Percentiles rank a stretch among this genome's conserved stretches.
phyloP scores from a whole-genome alignment of 1,139 yeast species.

The Yamadazyma oceani region DNA sequence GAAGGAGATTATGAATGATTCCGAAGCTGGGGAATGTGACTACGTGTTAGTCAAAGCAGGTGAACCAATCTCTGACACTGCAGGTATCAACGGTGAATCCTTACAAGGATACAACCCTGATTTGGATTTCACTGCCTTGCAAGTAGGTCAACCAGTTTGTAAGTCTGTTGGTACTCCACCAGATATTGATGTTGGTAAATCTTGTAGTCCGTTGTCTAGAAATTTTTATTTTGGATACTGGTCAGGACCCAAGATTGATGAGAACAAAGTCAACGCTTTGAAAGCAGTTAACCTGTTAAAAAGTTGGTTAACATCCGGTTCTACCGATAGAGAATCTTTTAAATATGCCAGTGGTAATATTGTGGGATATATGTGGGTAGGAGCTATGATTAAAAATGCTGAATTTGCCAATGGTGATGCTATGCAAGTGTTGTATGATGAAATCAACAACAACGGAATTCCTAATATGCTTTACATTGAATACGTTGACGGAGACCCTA shows the following conservation, averaged over 20 bases:
- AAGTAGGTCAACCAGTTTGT: constrained; percentile 2
- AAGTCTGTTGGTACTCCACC: constrained; percentile 1
- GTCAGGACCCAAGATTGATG: constrained; percentile 13
- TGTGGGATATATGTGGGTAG: constrained; percentile 19
- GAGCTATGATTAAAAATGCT: constrained; percentile 16
- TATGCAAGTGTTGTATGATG: constrained; percentile 9
- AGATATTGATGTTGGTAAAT: constrained; percentile 1
- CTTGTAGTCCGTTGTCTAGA: constrained; percentile 1
- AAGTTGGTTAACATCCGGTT: constrained; percentile 9
- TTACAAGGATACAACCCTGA: constrained; percentile 6
- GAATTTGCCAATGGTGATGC: constrained; percentile 10
- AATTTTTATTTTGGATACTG: constrained; percentile 13
- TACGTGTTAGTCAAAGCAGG: constrained; percentile 6
- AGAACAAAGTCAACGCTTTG: constrained; percentile 12
- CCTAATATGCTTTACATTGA: constrained; percentile 12
- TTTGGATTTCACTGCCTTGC: constrained; percentile 5
- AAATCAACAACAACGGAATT: constrained; percentile 10
- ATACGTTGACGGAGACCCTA: constrained; percentile 11
- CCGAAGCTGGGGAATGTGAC: constrained; percentile 12
- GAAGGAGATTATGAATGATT: constrained; percentile 9
- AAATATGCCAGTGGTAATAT: constrained; percentile 9
- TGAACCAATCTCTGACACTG: constrained; percentile 3
- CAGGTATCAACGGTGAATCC: constrained; percentile 4
- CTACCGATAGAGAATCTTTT: constrained; percentile 12
- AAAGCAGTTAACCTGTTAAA: constrained; percentile 12